phyloP scores from a whole-genome alignment of 345 rosid species.

The Aquilaria malaccensis region DNA sequence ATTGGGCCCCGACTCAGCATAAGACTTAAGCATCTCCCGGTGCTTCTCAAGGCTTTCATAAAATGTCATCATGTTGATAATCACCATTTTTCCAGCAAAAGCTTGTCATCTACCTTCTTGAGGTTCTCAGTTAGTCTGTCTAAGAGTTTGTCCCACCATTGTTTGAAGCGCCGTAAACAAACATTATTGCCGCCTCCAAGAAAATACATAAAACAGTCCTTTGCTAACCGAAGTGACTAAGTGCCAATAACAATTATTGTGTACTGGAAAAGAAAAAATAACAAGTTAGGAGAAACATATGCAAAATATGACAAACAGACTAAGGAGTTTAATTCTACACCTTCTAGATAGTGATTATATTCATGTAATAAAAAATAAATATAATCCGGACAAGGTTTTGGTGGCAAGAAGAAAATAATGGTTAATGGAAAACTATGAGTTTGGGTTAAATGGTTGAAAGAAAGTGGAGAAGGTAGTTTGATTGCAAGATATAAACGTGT shows the following conservation, averaged over 20 bases:
- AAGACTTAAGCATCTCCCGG: slow-evolving; percentile 21
- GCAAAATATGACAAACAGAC: too few species aligned
- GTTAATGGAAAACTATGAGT: too few species aligned
- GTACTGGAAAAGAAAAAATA: slow-evolving; percentile 36
- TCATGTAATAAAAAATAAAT: too few species aligned
- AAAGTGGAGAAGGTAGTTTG: too few species aligned
- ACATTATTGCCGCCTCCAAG: slow-evolving; percentile 42
- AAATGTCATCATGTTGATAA: slow-evolving; percentile 56
- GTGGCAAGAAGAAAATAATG: too few species aligned
- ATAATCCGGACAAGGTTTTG: too few species aligned
- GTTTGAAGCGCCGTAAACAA: slow-evolving; percentile 50
- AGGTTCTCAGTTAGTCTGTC: slow-evolving; percentile 21
- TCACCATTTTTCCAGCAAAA: slow-evolving; percentile 55
- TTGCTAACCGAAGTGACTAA: slow-evolving; percentile 56
- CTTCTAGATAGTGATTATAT: too few species aligned
- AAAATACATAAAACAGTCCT: slow-evolving; percentile 61
- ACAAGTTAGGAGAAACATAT: too few species aligned
- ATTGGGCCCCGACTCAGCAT: not conserved
- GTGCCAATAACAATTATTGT: slow-evolving; percentile 55
- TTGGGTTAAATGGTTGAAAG: too few species aligned
- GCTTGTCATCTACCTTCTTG: slow-evolving; percentile 31
- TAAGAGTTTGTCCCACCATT: slow-evolving; percentile 42
- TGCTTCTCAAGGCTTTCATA: slow-evolving; percentile 67
- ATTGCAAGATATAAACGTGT: too few species aligned
- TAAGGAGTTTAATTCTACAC: too few species aligned